Evolutionary conservation across 345 rosid species (phyloP), one percentile per base, ranked within the genome.

Genomic region (Leavenworthia alabamica): DNA sequence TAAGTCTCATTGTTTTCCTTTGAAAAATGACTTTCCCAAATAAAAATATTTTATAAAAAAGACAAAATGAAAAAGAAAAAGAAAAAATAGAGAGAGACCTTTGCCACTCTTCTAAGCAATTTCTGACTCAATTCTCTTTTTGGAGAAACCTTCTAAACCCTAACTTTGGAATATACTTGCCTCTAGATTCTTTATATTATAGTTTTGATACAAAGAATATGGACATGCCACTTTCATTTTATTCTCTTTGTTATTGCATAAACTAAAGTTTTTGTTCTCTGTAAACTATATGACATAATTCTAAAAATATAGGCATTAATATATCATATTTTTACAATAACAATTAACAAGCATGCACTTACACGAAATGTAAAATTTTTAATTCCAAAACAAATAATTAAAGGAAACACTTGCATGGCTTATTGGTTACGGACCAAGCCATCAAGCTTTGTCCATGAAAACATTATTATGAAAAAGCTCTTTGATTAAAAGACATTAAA

Each of bases 21-120:
- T 60, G 32, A 24, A 52, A 50, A 49, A 51, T 32, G 17, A 31
- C 7, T 60, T 53, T 45, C 42, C 47, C 42, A 24, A 60, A 59
- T 26, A 48, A 1, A 23, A 12, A 17, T 20, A 57, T 20, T 37
- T 13, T 56, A 16, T n/a, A 1, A 19, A 1, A 19, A 37, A 47
- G 32, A 56, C 57, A 43, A 20, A 28, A 39, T 17, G 14, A 7
- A 17, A 29, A 17, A n/a, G 11, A 23, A n/a, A 24, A 10, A 56
- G 1, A 27, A 47, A 45, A 14, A 29, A n/a, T n/a, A n/a, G 0
- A 51, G 40, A 54, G 50, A 35, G 41, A 62, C 68, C 73, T 69
- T 69, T 69, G 73, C 73, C 73, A 53, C 68, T 69, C 62, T 61
- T 53, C 61, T 53, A 69, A 69, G 73, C 73, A 69, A 69, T 55